Base-by-base conservation (phyloP, 2,329 filamentous ascomycete genomes). In the Colletotrichum sansevieriae region DNA sequence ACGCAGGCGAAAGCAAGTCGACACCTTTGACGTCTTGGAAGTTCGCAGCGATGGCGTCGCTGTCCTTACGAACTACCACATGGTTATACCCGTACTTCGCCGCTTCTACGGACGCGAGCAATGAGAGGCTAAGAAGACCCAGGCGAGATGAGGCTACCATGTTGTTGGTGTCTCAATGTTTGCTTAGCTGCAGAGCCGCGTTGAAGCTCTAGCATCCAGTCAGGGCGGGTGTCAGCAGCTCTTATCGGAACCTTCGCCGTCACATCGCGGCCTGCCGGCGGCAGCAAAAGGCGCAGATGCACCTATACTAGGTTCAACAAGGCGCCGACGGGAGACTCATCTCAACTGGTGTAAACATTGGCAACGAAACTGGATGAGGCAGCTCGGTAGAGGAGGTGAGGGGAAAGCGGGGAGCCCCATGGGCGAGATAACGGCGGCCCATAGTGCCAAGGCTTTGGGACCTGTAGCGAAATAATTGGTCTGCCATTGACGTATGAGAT, bases 1-100 rank as follows among this genome's bases (percentile, higher is more conserved):
- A 78, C 2, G 76, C 71, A 0, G 76, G 76, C 0, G 75, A 76
- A 18, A 71, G 57, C 2, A 78, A 59, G 2, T 77, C 52, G 0
- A 76, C 47, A 15, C 62, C 62, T n/a, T 71, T 60, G 4, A 71
- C 43, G 13, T 64, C 67, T 12, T 58, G 43, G 22, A 71, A 71
- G 41, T 59, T 68, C 13, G 68, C 60, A 0, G 70, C 70, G 22
- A 70, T 61, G 4, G 37, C 58, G 6, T 70, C 63, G 9, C 35
- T 61, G 41, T 71, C 70, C 35, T 68, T 61, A n/a, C 68, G 68
- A 15, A 71, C 68, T 3, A 13, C 22, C 22, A 65, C 70, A 12
- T 68, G 56, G 60, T 70, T 71, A 60, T 70, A 70, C 10, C 70
- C 70, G 12, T 71, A 71, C 63, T 68, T 57, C n/a, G 57, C 51